Conservation (phyloP, 2,329 filamentous ascomycete species). For the Ophiostoma australiae region DNA sequence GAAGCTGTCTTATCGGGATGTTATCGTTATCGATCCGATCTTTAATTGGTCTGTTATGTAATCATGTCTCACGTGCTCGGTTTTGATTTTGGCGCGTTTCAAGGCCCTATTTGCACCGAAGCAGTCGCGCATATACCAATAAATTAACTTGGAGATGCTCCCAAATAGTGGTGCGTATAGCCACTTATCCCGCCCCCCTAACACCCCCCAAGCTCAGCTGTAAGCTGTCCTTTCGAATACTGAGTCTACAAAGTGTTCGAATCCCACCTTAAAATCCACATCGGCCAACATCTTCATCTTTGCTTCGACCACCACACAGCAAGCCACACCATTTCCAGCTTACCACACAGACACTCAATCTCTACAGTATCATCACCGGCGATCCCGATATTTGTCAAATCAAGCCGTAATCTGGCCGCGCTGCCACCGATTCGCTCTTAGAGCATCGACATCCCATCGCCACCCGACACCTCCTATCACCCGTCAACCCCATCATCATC, state of each 20-base stretch:
- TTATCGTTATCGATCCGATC: not conserved
- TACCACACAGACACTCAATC: not conserved
- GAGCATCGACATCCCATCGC: not conserved
- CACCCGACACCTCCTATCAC: not conserved
- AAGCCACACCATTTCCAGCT: not conserved
- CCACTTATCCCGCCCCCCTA: not conserved
- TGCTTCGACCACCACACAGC: not conserved
- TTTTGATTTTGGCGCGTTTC: not conserved
- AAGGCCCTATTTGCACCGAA: not conserved
- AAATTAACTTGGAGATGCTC: not conserved
- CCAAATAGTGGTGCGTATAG: not conserved
- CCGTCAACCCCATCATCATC: slow-evolving; percentile 22
- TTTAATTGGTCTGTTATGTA: not conserved
- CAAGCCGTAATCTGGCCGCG: not conserved
- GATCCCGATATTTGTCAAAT: not conserved
- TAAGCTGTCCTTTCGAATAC: slow-evolving; percentile 23
- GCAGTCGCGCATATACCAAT: not conserved
- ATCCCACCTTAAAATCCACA: not conserved
- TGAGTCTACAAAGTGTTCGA: not conserved
- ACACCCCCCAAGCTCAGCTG: slow-evolving; percentile 12
- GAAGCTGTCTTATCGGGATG: not conserved
- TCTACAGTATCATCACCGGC: not conserved
- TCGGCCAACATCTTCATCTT: not conserved
- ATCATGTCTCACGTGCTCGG: not conserved
- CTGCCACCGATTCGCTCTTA: slow-evolving; percentile 2